A percentile compares a stretch with the other conserved stretches of the same genome.
These are phyloP conservation scores for Aspergillus chevalieri DNA, from an alignment of 2,329 filamentous ascomycete species.

Conservation along the genomic window DNA sequence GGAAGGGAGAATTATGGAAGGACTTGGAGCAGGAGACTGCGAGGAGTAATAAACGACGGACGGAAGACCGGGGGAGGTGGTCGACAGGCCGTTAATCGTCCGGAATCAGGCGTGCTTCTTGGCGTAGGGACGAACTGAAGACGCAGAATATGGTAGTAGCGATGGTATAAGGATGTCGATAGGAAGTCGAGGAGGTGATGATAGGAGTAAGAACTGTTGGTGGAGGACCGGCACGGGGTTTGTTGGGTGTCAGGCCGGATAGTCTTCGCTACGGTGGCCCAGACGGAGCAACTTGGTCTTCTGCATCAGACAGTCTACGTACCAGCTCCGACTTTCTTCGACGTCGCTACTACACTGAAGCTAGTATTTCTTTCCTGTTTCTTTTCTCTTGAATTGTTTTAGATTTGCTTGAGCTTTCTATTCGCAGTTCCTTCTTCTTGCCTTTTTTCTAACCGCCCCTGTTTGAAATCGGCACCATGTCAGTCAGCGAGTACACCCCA, in stretches of 20 bases:
- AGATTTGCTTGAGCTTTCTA: not conserved
- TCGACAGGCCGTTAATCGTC: too few relatives aligned
- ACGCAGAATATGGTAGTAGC: too few relatives aligned
- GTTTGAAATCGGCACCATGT: conserved; percentile 26
- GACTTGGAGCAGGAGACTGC: not conserved
- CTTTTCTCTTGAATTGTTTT: not conserved
- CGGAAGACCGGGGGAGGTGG: too few relatives aligned
- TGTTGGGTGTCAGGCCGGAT: conserved; percentile 23
- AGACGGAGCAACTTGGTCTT: conserved; percentile 9
- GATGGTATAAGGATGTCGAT: too few relatives aligned
- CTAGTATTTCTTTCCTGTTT: not conserved
- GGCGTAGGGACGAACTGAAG: too few relatives aligned
- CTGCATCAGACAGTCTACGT: not conserved
- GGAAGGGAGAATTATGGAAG: conserved; percentile 1
- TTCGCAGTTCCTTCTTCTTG: not conserved
- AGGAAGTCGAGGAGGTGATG: too few relatives aligned
- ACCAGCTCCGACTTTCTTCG: not conserved
- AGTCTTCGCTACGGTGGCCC: conserved; percentile 19
- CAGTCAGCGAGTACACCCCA: conserved; percentile 49
- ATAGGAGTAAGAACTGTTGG: conserved; percentile 2
- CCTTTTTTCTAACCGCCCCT: not conserved
- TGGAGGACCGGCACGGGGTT: conserved; percentile 17
- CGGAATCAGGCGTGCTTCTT: too few relatives aligned
- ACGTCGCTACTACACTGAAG: not conserved
- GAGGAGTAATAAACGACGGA: too few relatives aligned